Base-by-base conservation (phyloP, 805 yeast species). In the Cyberlindnera euphorbiae region DNA sequence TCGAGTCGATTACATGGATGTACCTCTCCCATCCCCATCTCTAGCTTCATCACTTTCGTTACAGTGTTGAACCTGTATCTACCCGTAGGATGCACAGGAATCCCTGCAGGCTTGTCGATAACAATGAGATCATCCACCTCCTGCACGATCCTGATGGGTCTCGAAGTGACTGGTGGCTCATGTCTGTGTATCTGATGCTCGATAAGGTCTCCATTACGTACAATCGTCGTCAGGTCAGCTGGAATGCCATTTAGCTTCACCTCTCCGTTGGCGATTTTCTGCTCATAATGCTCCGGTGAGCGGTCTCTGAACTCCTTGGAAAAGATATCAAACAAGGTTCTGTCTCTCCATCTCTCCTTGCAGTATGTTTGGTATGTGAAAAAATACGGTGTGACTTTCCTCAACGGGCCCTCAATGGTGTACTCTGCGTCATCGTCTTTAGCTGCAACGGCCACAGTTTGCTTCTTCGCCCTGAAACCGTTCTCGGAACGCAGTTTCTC, bases 51-150 rank as follows among this genome's bases (percentile, higher is more conserved):
- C 4, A 87, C 75, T 56, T 79, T 81, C 9, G 94, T 84, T 15
- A 86, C 73, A 0, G 95, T 76, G 56, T 80, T 75, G 59, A 77
- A 76, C 54, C 93, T 55, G 67, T 79, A 77, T 45, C 89, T 63
- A 0, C 97, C 98, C 0, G 96, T 82, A 4, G 98, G 97, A 57
- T 93, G 98, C 0, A 86, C 95, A 0, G 98, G 97, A 3, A 93
- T 71, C 0, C 98, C 97, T 4, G 93, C 73, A 0, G 98, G 98
- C 47, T 93, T 93, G 57, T 90, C 95, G 16, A 93, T 80, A 4
- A 84, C 94, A 5, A 93, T 67, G 16, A 87, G 56, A 33, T 82
- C 74, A 7, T 81, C 87, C 55, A 86, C 80, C 51, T 88, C 85
- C 53, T 69, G 30, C 4, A 53, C 53, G 11, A 53, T 45, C 13